Evolutionary conservation across 2,329 filamentous ascomycete species (phyloP), one percentile per base, ranked within the genome.

Genomic region (Venturia asperata): DNA sequence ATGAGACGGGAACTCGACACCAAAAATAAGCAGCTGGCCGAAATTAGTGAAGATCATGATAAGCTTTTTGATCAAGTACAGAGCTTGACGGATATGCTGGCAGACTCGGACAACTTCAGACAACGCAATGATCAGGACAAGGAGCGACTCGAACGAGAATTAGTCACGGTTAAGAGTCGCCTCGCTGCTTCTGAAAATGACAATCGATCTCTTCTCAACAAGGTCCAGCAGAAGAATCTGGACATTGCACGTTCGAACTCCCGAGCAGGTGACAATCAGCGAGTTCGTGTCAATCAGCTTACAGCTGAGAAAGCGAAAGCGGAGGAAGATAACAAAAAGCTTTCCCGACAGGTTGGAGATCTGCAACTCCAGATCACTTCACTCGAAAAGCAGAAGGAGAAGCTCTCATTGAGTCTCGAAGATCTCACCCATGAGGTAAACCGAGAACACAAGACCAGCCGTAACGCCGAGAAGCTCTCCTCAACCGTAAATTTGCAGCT

Each of bases 161-260:
- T 97, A 7, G 88, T 91, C 27, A 97, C 93, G 0, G 85, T 97
- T 70, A 96, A 94, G 75, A 92, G 92, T 67, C 88, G 93, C 27
- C 81, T 99, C 49, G 84, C 88, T 9, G 94, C 93, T 30, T 97
- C 93, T 0, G 93, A 99, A 74, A 97, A 97, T 71, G 93, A 97
- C 77, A 97, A 97, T 72, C 88, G 91, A 63, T 88, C 92, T 5
- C 80, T 99, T n/a, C 83, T 97, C 69, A 97, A 97, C 79, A 97
- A 97, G 77, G 83, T 99, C 21, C 93, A 97, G 72, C 93, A 97
- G 72, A 97, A 97, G 80, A 94, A 95, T 39, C 83, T 99, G 7
- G 93, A 99, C 73, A 95, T 99, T 74, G 93, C 93, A 49, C 86
- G 94, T 58, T 94, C 93, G 0, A 91, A 86, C 67, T 96, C 92